phyloP scores from a whole-genome alignment of 176 grass and related monocot genomes.

The Oryza glaberrima region DNA sequence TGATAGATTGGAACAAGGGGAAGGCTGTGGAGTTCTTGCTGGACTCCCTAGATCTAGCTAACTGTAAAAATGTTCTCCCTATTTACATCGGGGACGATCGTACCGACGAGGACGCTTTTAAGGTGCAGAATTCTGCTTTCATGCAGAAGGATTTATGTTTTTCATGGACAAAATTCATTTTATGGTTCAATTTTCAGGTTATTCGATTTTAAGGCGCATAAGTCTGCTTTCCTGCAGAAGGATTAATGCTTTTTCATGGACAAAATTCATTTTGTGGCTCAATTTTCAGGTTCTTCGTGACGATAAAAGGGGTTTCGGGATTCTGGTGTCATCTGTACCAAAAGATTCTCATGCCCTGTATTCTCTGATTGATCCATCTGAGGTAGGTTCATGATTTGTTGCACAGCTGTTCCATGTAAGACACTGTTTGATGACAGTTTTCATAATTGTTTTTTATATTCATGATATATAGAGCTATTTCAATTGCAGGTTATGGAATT shows the following conservation, averaged over 20 bases:
- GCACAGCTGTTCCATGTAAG: background rate
- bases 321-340: slow-evolving; percentile 54
- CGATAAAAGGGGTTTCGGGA: slow-evolving; percentile 52
- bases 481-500: slow-evolving; percentile 48
- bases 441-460: background rate
- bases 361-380: slow-evolving; percentile 52
- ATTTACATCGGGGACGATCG: slow-evolving; percentile 66
- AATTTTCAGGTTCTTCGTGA: slow-evolving; percentile 41
- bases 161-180: background rate
- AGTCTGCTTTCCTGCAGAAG: background rate
- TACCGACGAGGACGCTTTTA: slow-evolving; percentile 67
- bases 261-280: background rate
- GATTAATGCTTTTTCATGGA: background rate
- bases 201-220: background rate
- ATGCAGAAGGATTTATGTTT: background rate
- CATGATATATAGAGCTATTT: background rate
- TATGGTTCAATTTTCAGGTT: slow-evolving; percentile 37
- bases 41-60: slow-evolving; percentile 53
- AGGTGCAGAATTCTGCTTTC: slow-evolving; percentile 7
- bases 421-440: background rate
- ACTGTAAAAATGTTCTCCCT: slow-evolving; percentile 44
- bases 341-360: slow-evolving; percentile 56
- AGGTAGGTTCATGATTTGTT: slow-evolving; percentile 40
- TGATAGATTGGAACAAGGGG: slow-evolving; percentile 68
- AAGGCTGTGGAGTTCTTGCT: slow-evolving; percentile 72